These are phyloP conservation scores for Crithidia fasciculata DNA, from an alignment of 208 protist genomes.

Conservation along the genomic window DNA sequence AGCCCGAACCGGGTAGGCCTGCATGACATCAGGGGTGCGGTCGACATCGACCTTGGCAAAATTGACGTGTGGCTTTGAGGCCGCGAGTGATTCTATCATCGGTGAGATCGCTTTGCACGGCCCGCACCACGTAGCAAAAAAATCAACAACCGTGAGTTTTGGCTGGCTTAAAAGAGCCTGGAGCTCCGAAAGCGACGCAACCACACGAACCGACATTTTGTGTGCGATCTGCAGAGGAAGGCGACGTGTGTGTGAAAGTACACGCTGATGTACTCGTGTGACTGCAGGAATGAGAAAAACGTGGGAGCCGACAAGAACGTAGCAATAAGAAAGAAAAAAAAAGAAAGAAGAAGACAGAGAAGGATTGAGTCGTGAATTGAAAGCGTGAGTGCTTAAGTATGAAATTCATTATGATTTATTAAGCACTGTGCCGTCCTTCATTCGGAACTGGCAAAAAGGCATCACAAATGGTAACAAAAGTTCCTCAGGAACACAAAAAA, in stretches of 20 bases:
- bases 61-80: conserved; percentile 59
- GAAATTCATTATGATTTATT: no score
- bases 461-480: no score
- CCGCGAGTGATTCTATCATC: conserved; percentile 52
- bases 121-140: conserved; percentile 78
- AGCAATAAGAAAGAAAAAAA: conserved; percentile 20
- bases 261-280: no score
- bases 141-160: conserved; percentile 76
- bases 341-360: conserved; percentile 9
- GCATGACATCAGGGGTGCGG: conserved; percentile 43
- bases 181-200: conserved; percentile 51
- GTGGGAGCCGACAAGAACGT: neutral
- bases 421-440: no score
- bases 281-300: no score
- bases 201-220: conserved; percentile 42
- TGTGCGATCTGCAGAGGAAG: neutral
- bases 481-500: no score
- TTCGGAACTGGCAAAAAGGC: no score
- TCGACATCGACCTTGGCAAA: conserved; percentile 83
- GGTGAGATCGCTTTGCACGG: conserved; percentile 69
- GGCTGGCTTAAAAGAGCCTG: conserved; percentile 41
- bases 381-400: neutral
- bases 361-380: conserved; percentile 4
- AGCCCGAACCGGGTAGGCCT: conserved; percentile 49
- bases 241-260: neutral